Evolutionary conservation across 345 rosid species (phyloP).

Genomic region (Carallia brachiata): DNA sequence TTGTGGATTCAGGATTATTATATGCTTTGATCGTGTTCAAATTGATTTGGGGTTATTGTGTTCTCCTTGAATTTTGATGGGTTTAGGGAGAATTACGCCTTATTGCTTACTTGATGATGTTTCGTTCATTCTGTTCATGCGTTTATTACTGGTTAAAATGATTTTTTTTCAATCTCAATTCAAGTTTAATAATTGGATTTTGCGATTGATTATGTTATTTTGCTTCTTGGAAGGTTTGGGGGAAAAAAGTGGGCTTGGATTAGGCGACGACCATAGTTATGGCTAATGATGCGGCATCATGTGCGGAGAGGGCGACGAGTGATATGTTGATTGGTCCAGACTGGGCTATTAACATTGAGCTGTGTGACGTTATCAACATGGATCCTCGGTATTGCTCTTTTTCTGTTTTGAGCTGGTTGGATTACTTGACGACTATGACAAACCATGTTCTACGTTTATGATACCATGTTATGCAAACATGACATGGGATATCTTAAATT

Average conservation of each 20-base stretch:
- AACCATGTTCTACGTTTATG: background rate
- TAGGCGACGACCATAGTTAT: slow-evolving; percentile 25
- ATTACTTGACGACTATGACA: background rate
- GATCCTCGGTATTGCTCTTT: slow-evolving; percentile 66
- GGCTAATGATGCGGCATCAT: slow-evolving; percentile 77
- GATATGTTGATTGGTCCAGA: slow-evolving; percentile 91
- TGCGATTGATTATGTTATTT: slow-evolving; percentile 2
- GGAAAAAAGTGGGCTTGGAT: background rate
- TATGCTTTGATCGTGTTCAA: background rate
- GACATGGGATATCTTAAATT: too few relatives aligned
- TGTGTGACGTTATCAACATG: slow-evolving; percentile 87
- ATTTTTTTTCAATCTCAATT: background rate
- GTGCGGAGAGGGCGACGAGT: slow-evolving; percentile 95
- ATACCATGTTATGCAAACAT: background rate
- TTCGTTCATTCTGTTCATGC: slow-evolving; percentile 5
- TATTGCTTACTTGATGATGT: background rate
- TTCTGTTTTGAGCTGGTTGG: background rate
- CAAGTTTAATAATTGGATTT: background rate
- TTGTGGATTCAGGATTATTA: too few relatives aligned
- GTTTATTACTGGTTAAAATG: background rate
- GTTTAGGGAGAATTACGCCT: background rate
- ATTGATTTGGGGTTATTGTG: background rate
- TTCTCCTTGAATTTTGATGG: background rate
- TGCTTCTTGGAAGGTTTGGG: background rate
- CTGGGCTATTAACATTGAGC: slow-evolving; percentile 93